Conservation (phyloP, 179 eudicot genomes). For the Heliamphora pulchella region DNA sequence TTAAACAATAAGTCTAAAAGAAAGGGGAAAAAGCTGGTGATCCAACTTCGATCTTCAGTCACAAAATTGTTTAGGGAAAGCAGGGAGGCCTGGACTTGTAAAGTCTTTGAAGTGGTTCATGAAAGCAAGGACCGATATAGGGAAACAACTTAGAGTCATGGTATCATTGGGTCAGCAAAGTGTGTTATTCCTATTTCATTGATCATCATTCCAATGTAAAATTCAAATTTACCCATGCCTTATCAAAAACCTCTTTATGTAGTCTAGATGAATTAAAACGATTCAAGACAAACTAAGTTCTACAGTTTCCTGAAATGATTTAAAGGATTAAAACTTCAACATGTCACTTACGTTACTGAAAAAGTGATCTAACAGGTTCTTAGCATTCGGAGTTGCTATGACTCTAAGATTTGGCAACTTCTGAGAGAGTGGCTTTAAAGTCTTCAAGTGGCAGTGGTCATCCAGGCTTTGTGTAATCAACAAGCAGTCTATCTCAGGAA, state of each 20-base stretch:
- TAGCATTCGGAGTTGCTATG: conserved; percentile 85
- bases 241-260: not conserved
- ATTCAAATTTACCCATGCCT: not conserved
- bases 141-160: not conserved
- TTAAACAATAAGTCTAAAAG: too few species aligned
- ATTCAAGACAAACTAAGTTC: not conserved
- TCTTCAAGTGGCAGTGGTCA: conserved; percentile 92
- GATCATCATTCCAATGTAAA: not conserved
- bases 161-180: not conserved
- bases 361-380: conserved; percentile 58
- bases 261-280: not conserved
- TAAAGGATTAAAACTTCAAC: not conserved
- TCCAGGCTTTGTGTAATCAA: conserved; percentile 91
- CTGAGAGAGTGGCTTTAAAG: conserved; percentile 69
- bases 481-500: conserved; percentile 79
- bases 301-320: not conserved
- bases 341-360: conserved; percentile 54
- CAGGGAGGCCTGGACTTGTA: too few species aligned
- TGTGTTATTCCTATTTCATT: not conserved
- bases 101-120: too few species aligned
- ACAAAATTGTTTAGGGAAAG: too few species aligned
- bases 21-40: too few species aligned
- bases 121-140: not conserved
- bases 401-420: conserved; percentile 65
- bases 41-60: too few species aligned